A percentile compares a stretch with the other conserved stretches of the same genome.
Evolutionary conservation across 202 grass and related monocot species (phyloP).

Genomic region (Brachypodium distachyon): DNA sequence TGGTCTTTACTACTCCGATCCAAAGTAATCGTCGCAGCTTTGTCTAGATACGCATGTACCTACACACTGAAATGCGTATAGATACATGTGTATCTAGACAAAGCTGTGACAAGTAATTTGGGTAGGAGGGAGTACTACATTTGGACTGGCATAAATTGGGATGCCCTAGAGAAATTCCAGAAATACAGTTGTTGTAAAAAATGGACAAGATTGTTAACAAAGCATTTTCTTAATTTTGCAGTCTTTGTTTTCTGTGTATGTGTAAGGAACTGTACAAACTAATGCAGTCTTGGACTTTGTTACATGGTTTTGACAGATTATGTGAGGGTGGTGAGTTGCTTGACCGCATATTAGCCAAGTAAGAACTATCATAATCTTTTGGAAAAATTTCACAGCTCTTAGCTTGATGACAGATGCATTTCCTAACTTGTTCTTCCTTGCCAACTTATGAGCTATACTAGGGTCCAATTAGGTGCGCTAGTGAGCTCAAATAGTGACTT

Average conservation of each 20-base stretch:
- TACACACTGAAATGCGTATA: too few relatives aligned
- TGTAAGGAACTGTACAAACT: neutral
- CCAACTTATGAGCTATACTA: neutral
- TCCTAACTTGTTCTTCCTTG: neutral
- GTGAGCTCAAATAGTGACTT: neutral
- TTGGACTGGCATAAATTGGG: neutral
- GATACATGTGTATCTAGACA: too few relatives aligned
- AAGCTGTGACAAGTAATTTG: too few relatives aligned
- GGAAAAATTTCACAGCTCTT: neutral
- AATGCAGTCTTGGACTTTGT: slow-evolving; percentile 8
- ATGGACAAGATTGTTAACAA: neutral
- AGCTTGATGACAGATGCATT: neutral
- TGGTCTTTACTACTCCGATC: too few relatives aligned
- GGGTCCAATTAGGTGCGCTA: neutral
- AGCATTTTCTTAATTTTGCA: neutral
- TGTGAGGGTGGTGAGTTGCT: slow-evolving; percentile 95
- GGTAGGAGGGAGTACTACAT: too few relatives aligned
- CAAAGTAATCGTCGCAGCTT: too few relatives aligned
- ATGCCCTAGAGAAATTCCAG: neutral
- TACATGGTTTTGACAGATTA: slow-evolving; percentile 48
- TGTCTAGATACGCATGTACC: too few relatives aligned
- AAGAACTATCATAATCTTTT: slow-evolving; percentile 22
- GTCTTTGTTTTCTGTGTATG: neutral
- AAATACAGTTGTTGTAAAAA: too few relatives aligned
- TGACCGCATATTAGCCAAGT: slow-evolving; percentile 94